Evolutionary conservation across 2,329 filamentous ascomycete species (phyloP).

Genomic region (Ascochyta pisi): DNA sequence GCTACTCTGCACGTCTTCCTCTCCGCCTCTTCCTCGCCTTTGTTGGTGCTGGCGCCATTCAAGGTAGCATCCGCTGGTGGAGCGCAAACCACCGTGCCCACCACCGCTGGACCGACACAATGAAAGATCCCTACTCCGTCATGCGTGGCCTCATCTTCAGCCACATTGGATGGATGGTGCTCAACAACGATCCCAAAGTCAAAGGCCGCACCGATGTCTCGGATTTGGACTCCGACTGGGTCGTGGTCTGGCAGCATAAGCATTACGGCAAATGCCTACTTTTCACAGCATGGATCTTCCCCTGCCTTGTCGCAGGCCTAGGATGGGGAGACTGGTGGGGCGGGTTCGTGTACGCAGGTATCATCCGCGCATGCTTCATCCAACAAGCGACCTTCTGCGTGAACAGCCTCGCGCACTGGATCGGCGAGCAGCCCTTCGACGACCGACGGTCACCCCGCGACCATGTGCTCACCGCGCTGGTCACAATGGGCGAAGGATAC

Average conservation of each 20-base stretch:
- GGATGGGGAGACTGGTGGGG: slow-evolving; percentile 58
- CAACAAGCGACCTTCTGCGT: slow-evolving; percentile 62
- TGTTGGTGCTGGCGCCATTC: slow-evolving; percentile 55
- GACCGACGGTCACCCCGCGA: slow-evolving; percentile 48
- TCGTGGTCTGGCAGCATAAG: slow-evolving; percentile 57
- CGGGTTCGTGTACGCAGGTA: slow-evolving; percentile 57
- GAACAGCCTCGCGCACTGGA: slow-evolving; percentile 60
- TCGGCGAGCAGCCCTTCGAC: slow-evolving; percentile 55
- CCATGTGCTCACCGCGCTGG: slow-evolving; percentile 48
- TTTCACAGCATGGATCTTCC: slow-evolving; percentile 54
- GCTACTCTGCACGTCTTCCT: slow-evolving; percentile 52
- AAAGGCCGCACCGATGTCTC: slow-evolving; percentile 58
- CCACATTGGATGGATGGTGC: slow-evolving; percentile 59
- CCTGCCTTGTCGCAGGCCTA: slow-evolving; percentile 54
- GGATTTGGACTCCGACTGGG: slow-evolving; percentile 58
- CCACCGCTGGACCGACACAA: slow-evolving; percentile 59
- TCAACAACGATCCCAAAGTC: slow-evolving; percentile 59
- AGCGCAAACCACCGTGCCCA: slow-evolving; percentile 57
- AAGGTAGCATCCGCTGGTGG: slow-evolving; percentile 59
- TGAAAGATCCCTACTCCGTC: slow-evolving; percentile 58
- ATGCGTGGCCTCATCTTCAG: slow-evolving; percentile 57
- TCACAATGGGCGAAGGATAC: slow-evolving; percentile 52
- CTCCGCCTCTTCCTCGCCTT: slow-evolving; percentile 56
- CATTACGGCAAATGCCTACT: slow-evolving; percentile 53
- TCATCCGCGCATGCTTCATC: slow-evolving; percentile 57